phyloP scores from a whole-genome alignment of 495 filamentous ascomycete genomes.

The Talaromyces nanjingensis region DNA sequence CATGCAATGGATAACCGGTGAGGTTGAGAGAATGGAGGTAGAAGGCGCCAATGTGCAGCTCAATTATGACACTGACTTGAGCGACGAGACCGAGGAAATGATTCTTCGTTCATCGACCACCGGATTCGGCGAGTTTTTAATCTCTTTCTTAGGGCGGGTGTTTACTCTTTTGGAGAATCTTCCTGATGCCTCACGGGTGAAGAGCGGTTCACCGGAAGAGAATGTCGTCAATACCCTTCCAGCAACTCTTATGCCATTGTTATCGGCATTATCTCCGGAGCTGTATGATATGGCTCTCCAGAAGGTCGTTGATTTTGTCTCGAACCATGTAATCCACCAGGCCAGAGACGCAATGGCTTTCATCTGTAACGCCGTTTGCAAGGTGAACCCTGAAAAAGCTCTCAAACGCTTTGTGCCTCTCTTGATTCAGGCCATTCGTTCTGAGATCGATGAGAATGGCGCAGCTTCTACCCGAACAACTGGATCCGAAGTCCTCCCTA shows the following conservation, averaged over 20 bases:
- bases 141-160: conserved; percentile 84
- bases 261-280: conserved; percentile 86
- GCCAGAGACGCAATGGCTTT: conserved; percentile 98
- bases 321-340: conserved; percentile 93
- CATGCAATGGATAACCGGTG: conserved; percentile 85
- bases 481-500: conserved; percentile 84
- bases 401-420: conserved; percentile 85
- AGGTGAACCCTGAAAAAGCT: conserved; percentile 86
- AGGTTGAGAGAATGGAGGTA: conserved; percentile 87
- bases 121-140: conserved; percentile 84
- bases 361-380: conserved; percentile 93
- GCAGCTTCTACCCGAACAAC: conserved; percentile 91
- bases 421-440: conserved; percentile 83
- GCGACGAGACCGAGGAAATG: conserved; percentile 77
- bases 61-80: conserved; percentile 76
- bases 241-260: conserved; percentile 82
- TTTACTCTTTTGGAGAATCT: conserved; percentile 95
- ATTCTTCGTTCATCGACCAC: conserved; percentile 95
- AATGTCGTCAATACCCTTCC: conserved; percentile 95
- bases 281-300: conserved; percentile 86
- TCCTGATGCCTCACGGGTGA: conserved; percentile 77
- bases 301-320: conserved; percentile 89
- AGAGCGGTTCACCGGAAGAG: conserved; percentile 89
- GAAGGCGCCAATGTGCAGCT: conserved; percentile 78
- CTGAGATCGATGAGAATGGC: conserved; percentile 96